These are phyloP conservation scores for Sclerotinia trifoliorum DNA, from an alignment of 2,329 filamentous ascomycete genomes.

Conservation along the genomic window DNA sequence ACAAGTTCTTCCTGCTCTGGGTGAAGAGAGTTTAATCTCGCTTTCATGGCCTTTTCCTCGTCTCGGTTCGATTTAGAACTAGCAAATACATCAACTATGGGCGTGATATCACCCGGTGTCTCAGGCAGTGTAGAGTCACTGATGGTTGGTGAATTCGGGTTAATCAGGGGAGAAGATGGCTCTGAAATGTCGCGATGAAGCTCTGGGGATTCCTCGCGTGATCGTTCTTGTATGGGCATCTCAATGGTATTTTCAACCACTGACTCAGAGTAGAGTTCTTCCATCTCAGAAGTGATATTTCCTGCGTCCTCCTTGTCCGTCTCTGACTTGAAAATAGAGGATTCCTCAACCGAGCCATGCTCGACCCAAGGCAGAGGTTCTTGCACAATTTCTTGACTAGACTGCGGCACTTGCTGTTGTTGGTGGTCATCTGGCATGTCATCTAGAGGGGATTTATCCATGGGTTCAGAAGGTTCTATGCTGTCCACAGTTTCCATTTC, in stretches of 20 bases:
- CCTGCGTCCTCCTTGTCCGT: slow-evolving; percentile 19
- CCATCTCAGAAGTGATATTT: neutral
- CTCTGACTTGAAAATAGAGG: slow-evolving; percentile 26
- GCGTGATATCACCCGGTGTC: neutral
- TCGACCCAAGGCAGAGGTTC: slow-evolving; percentile 14
- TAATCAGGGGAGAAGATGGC: neutral
- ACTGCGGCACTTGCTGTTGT: slow-evolving; percentile 16
- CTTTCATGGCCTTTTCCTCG: neutral
- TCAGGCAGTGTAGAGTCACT: neutral
- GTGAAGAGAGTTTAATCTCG: neutral
- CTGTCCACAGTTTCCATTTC: neutral
- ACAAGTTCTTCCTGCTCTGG: slow-evolving; percentile 4
- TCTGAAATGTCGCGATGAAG: neutral
- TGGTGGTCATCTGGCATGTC: neutral
- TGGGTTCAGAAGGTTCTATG: neutral
- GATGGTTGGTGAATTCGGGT: neutral
- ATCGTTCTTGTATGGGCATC: neutral
- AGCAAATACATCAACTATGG: neutral
- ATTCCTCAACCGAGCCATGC: slow-evolving; percentile 20
- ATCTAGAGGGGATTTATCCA: slow-evolving; percentile 4
- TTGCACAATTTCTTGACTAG: slow-evolving; percentile 11
- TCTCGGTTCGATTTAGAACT: slow-evolving; percentile 1
- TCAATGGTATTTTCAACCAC: neutral
- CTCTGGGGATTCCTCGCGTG: neutral
- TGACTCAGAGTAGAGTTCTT: neutral